These are phyloP conservation scores for Pelargonium myrrhifolium DNA, from an alignment of 441 rosid species.

Conservation along the genomic window DNA sequence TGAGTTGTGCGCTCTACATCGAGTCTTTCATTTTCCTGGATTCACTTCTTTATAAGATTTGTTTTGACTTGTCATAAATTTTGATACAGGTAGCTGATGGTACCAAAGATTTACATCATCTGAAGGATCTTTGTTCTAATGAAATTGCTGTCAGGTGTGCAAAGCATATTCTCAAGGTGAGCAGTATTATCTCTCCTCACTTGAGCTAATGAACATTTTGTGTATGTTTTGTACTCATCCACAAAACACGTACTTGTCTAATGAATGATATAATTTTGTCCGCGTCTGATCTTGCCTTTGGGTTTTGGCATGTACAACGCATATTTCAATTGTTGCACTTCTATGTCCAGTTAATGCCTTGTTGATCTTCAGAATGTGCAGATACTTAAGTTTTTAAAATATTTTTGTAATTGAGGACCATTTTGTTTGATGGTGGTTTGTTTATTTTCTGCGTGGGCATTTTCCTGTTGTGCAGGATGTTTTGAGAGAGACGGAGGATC, in stretches of 20 bases:
- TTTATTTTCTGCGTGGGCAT: neutral
- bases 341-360: neutral
- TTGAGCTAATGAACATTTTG: neutral
- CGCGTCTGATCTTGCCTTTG: neutral
- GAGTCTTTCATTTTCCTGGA: neutral
- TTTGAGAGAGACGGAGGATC: constrained; percentile 76
- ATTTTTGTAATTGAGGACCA: neutral
- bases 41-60: neutral
- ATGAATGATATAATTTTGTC: neutral
- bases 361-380: neutral
- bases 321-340: neutral
- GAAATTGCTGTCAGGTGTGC: constrained; percentile 89
- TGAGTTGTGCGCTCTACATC: neutral
- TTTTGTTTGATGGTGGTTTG: neutral
- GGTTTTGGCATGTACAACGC: neutral
- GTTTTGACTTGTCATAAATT: constrained; percentile 16
- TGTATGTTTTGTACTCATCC: neutral
- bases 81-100: constrained; percentile 76
- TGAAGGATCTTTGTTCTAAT: constrained; percentile 89
- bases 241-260: neutral
- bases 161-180: constrained; percentile 91
- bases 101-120: constrained; percentile 85
- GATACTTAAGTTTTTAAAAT: neutral
- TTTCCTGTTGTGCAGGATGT: constrained; percentile 51
- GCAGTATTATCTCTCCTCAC: constrained; percentile 11